Evolutionary conservation across 306 rosid species (phyloP), one percentile per base, ranked within the genome.

Genomic region (Prunus davidiana): DNA sequence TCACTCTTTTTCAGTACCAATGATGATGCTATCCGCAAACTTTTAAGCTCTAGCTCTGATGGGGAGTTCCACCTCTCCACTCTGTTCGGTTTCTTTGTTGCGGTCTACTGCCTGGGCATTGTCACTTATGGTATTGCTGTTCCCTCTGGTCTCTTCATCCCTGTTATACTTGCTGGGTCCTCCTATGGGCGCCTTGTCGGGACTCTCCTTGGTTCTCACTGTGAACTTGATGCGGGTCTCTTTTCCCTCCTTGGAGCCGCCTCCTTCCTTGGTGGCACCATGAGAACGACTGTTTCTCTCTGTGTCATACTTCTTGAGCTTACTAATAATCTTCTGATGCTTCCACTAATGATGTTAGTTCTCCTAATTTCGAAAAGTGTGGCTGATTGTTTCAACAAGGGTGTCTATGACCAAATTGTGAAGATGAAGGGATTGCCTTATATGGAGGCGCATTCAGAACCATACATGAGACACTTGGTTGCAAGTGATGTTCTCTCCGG

Each of bases 211-310:
- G 85, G 86, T 43, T 72, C 89, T 28, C 43, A 88, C 75, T 84
- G 87, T 4, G 27, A 43, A 63, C 86, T 91, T 32, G 97, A 89
- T 75, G 81, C 73, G 30, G 93, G 97, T 64, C 84, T 93, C 77
- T 93, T 87, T 72, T 89, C 98, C 58, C 91, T 93, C 77, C 97
- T 93, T 50, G 98, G 98, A 76, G 93, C 98, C 24, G 96, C 98
- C 8, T 89, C 97, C 51, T 87, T 93, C 80, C 98, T 93, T 49
- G 98, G 98, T 34, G 98, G 98, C 34, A 93, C 96, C 63, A 93
- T 93, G 98, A 91, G 98, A 79, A 93, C 89, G 97, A 93, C 98
- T 2, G 98, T 93, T 41, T 93, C 98, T 64, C 65, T 91, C 0
- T 91, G 97, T 70, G 83, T 91, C 68, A 89, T 91, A 74, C 95